Evolutionary conservation across 2,329 filamentous ascomycete species (phyloP), one percentile per base, ranked within the genome.

Genomic region (Ceratocystis alfenasii): DNA sequence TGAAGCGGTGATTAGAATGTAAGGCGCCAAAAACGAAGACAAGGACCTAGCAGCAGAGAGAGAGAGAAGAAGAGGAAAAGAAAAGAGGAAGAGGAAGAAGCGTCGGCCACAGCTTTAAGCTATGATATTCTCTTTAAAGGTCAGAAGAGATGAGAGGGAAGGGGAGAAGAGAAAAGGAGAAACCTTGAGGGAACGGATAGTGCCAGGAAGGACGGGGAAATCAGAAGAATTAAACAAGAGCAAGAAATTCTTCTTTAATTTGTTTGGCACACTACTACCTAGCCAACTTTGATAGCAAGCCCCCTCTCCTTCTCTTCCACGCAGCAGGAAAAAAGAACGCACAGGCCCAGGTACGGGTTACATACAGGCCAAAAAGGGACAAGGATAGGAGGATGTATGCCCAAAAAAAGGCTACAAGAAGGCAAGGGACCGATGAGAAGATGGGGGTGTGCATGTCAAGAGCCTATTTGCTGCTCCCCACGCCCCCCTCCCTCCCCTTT

Each of bases 1-100:
- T 90, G 87, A 89, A 89, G 87, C 87, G 86, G 86, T 87, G 73
- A 76, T 80, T 69, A 70, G 69, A 69, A 73, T 3, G 28, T 59
- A 36, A 59, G 55, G 55, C 28, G 55, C 55, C 55, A 59, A 69
- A 71, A 72, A 74, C 36, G 74, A 74, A 72, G 72, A 67, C 44
- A 53, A 60, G 33, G 30, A 45, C 36, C 36, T 41, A 15, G 12
- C 10, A 41, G 22, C 28, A 46, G 46, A 22, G 33, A 57, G 75
- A 79, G 30, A 64, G 50, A 63, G 65, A 78, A 74, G 75, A 78
- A 77, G 78, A 73, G 77, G 78, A 76, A 78, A 81, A 80, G 80
- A 78, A 76, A 73, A 63, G 22, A 44, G 28, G 36, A 28, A 28
- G 28, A 28, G 3, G 28, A 28, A 28, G 5, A 28, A 28, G 28